phyloP scores from a whole-genome alignment of 768 basidiomycete species.

The Tricholoma furcatifolium region DNA sequence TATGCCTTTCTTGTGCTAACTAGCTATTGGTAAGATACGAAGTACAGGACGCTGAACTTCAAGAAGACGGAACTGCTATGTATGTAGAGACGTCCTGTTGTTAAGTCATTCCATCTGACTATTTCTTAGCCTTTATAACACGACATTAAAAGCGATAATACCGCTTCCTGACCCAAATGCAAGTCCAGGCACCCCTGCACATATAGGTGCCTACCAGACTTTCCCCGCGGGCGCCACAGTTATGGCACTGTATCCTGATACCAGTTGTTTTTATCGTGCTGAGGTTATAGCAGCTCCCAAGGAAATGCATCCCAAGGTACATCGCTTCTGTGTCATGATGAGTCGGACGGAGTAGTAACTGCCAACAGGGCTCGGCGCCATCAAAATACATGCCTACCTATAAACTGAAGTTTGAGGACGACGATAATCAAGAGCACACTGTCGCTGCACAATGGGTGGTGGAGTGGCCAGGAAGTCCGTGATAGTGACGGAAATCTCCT shows the following conservation, averaged over 20 bases:
- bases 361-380: conserved; percentile 30
- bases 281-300: conserved; percentile 74
- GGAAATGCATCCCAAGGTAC: conserved; percentile 36
- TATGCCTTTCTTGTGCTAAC: neutral
- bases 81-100: conserved; percentile 23
- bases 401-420: conserved; percentile 86
- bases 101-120: neutral
- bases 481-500: conserved; percentile 12
- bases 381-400: conserved; percentile 58
- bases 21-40: conserved; percentile 56
- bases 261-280: conserved; percentile 88
- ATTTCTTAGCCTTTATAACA: conserved; percentile 56
- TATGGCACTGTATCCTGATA: conserved; percentile 88
- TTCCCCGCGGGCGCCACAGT: conserved; percentile 73
- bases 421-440: conserved; percentile 78
- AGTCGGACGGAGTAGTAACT: neutral
- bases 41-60: conserved; percentile 82
- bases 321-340: conserved; percentile 5
- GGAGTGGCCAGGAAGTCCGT: conserved; percentile 60
- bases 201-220: conserved; percentile 68
- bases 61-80: conserved; percentile 75
- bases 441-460: conserved; percentile 82
- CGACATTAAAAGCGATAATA: conserved; percentile 69
- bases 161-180: conserved; percentile 77
- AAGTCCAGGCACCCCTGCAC: conserved; percentile 53